Evolutionary conservation across 2,329 filamentous ascomycete species (phyloP).

Genomic region (Talaromyces verruculosus): DNA sequence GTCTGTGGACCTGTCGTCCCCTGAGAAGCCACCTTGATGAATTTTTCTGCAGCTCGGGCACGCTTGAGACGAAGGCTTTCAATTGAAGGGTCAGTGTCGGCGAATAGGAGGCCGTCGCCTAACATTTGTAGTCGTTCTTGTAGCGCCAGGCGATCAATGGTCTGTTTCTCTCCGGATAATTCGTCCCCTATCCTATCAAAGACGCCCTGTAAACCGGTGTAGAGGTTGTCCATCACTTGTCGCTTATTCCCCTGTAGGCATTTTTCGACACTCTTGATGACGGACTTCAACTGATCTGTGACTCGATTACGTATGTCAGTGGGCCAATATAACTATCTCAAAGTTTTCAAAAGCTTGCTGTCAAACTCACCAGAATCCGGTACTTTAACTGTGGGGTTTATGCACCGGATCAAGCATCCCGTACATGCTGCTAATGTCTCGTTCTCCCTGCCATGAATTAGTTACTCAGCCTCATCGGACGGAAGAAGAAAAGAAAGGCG

Average conservation of each 20-base stretch:
- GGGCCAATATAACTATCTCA: not conserved
- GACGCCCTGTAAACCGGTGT: conserved; percentile 36
- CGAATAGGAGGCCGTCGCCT: conserved; percentile 33
- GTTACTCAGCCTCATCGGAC: conserved; percentile 11
- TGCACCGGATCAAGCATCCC: conserved; percentile 40
- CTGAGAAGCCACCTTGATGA: conserved; percentile 31
- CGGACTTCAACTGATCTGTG: conserved; percentile 17
- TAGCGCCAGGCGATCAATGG: conserved; percentile 28
- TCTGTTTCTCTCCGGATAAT: conserved; percentile 24
- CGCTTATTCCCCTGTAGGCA: conserved; percentile 35
- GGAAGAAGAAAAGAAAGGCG: not conserved
- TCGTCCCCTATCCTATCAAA: conserved; percentile 34
- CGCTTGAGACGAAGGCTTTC: conserved; percentile 41
- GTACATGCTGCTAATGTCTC: conserved; percentile 42
- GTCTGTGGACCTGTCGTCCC: conserved; percentile 17
- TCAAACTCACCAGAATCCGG: conserved; percentile 31
- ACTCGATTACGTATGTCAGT: conserved; percentile 6
- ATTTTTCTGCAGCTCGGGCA: conserved; percentile 38
- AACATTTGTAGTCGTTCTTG: conserved; percentile 31
- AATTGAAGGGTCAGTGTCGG: conserved; percentile 36
- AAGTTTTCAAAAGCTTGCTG: not conserved
- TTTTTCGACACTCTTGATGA: conserved; percentile 30
- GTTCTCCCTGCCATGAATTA: conserved; percentile 27
- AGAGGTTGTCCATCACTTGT: conserved; percentile 37
- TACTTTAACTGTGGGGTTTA: conserved; percentile 32